Evolutionary conservation across 495 filamentous ascomycete species (phyloP), one percentile per base, ranked within the genome.

Genomic region (Penicillium roqueforti): DNA sequence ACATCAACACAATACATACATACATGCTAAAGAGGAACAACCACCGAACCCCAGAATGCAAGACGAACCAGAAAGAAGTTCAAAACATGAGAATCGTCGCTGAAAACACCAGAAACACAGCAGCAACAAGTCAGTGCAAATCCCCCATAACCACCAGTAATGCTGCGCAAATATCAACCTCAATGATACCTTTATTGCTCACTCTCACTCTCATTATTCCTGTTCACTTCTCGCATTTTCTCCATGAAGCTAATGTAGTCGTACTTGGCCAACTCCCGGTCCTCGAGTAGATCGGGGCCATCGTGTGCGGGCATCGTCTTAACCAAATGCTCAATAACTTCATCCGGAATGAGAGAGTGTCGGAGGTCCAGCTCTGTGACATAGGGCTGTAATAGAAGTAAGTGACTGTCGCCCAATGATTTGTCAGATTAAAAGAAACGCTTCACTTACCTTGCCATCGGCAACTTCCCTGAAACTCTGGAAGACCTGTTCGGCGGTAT

Each of bases 361-460:
- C 91, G 82, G 36, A 98, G 83, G 68, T 98, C 93, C 68, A 98
- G 85, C 74, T 98, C 93, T 10, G 93, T 98, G 11, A 98, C 93
- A 68, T 97, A 98, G 14, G 93, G 91, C 80, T 86, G 50, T 16
- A 31, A 45, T 36, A 11, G 31, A 52, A 22, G 43, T 69, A 34
- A 68, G 56, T 49, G 34, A 46, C 20, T 38, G 23, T 38, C 11
- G 6, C 28, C 39, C 16, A 0, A 23, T 34, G 1, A 29, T 23
- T 19, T 43, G 22, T 32, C 18, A 45, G 19, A 52, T 7, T 47
- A 25, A n/a, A 49, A 19, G 26, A 16, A 29, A 16, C 3, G 29
- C 23, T 52, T 14, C 41, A 66, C 79, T 42, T 73, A 84, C 83
- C 76, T 97, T 98, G 40, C 95, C 95, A 77, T 98, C 93, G 11